Conservation (phyloP, 2,329 filamentous ascomycete genomes). For the Colletotrichum costaricense region DNA sequence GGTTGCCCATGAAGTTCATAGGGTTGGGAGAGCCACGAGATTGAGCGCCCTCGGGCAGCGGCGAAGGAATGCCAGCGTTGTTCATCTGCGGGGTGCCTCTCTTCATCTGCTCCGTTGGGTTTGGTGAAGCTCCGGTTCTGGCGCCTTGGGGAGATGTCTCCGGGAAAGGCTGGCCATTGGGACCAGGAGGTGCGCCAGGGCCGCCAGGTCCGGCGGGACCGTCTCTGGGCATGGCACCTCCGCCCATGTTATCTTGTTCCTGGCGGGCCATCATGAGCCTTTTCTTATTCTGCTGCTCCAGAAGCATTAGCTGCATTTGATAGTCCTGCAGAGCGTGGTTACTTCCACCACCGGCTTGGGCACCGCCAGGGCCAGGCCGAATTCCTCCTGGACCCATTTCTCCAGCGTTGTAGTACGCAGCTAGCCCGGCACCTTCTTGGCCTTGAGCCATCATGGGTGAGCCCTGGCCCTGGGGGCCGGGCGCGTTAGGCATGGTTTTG, state of each 20-base stretch:
- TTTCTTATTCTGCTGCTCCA: conserved; percentile 91
- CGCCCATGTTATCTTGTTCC: conserved; percentile 74
- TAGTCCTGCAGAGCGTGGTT: conserved; percentile 89
- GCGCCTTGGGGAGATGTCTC: conserved; percentile 77
- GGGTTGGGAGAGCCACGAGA: conserved; percentile 74
- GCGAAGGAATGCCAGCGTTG: conserved; percentile 75
- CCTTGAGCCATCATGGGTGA: conserved; percentile 85
- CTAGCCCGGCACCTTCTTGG: conserved; percentile 70
- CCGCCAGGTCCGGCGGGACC: conserved; percentile 64
- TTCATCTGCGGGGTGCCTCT: conserved; percentile 80
- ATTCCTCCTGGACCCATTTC: conserved; percentile 72
- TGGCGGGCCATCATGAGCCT: conserved; percentile 85
- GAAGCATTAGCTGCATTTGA: conserved; percentile 88
- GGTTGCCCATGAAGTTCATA: conserved; percentile 72
- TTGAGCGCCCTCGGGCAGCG: conserved; percentile 75
- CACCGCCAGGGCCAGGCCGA: conserved; percentile 62
- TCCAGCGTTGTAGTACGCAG: conserved; percentile 71
- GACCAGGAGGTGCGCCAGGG: conserved; percentile 64
- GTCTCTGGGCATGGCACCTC: conserved; percentile 58
- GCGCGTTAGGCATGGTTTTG: conserved; percentile 81
- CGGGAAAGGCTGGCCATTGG: conserved; percentile 73
- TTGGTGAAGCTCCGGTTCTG: conserved; percentile 79
- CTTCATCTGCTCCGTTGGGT: conserved; percentile 83
- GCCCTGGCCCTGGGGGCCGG: conserved; percentile 76
- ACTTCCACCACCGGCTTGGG: conserved; percentile 65